phyloP scores from a whole-genome alignment of 768 basidiomycete genomes.

The Lactifluus pinguis region DNA sequence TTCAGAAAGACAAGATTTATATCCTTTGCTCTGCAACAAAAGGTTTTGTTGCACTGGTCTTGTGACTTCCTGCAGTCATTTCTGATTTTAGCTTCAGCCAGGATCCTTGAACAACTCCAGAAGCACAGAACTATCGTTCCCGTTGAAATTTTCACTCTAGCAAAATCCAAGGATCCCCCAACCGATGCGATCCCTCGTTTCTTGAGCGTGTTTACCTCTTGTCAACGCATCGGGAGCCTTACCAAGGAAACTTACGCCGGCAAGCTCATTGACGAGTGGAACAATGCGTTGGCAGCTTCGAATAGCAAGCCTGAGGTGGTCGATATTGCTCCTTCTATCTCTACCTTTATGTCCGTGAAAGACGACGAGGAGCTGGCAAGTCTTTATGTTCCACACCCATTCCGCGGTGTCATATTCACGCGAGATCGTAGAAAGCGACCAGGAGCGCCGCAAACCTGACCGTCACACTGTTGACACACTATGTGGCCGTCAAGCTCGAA shows the following conservation, averaged over 20 bases:
- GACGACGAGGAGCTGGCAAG: slow-evolving; percentile 87
- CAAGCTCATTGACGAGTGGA: slow-evolving; percentile 85
- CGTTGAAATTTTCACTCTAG: slow-evolving; percentile 69
- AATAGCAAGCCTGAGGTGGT: slow-evolving; percentile 59
- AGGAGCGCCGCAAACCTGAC: slow-evolving; percentile 71
- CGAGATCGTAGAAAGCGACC: slow-evolving; percentile 54
- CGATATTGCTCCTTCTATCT: slow-evolving; percentile 71
- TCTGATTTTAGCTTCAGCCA: slow-evolving; percentile 42
- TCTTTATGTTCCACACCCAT: slow-evolving; percentile 17
- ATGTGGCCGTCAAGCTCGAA: slow-evolving; percentile 83
- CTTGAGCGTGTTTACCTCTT: slow-evolving; percentile 48
- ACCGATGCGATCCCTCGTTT: slow-evolving; percentile 70
- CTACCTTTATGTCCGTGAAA: slow-evolving; percentile 75
- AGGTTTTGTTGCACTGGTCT: slow-evolving; percentile 37
- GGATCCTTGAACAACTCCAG: slow-evolving; percentile 74
- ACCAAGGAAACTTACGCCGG: slow-evolving; percentile 79
- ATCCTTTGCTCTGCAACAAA: slow-evolving; percentile 86
- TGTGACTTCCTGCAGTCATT: not conserved
- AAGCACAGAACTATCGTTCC: slow-evolving; percentile 45
- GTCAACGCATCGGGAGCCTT: slow-evolving; percentile 63
- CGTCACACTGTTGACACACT: slow-evolving; percentile 74
- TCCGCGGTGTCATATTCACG: slow-evolving; percentile 14
- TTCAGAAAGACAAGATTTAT: slow-evolving; percentile 64
- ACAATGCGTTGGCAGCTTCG: slow-evolving; percentile 46
- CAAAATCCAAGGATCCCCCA: slow-evolving; percentile 70